A percentile compares a stretch with the other conserved stretches of the same genome.
These are phyloP conservation scores for Cymbidium sinense DNA, from an alignment of 106 monocot species.

Conservation along the genomic window DNA sequence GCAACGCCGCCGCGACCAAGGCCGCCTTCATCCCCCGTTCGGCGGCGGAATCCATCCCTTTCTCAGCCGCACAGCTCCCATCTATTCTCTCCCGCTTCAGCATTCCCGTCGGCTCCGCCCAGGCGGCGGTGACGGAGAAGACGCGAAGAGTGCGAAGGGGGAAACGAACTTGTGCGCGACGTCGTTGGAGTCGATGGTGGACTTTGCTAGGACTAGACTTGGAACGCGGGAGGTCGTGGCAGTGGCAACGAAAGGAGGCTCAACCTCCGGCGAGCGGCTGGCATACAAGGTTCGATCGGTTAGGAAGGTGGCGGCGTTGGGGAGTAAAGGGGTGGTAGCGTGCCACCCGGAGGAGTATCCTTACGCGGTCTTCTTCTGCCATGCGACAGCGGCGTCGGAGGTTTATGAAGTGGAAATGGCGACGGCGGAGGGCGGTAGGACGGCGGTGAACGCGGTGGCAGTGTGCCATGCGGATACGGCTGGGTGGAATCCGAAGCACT, in stretches of 20 bases:
- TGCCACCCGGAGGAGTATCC: constrained; percentile 61
- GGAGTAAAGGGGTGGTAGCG: constrained; percentile 26
- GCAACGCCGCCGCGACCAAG: not conserved
- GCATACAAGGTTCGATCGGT: constrained; percentile 16
- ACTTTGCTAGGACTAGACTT: constrained; percentile 32
- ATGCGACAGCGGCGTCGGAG: constrained; percentile 17
- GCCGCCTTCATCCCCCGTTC: constrained; percentile 26
- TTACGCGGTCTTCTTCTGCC: constrained; percentile 75
- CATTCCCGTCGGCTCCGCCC: constrained; percentile 26
- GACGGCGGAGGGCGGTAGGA: constrained; percentile 31
- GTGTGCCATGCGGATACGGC: constrained; percentile 57
- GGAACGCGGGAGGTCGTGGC: constrained; percentile 12
- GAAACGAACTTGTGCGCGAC: constrained; percentile 53
- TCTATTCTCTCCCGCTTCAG: constrained; percentile 28
- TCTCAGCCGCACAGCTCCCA: constrained; percentile 40
- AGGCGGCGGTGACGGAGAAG: constrained; percentile 18
- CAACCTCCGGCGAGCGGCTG: constrained; percentile 16
- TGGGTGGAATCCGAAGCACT: constrained; percentile 39
- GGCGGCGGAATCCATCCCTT: constrained; percentile 40
- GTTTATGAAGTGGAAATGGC: constrained; percentile 38
- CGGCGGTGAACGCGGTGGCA: constrained; percentile 36
- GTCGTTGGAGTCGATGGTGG: constrained; percentile 86
- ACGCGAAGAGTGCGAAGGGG: constrained; percentile 52
- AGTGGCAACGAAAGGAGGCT: not conserved
- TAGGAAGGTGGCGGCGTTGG: constrained; percentile 5